Percentiles rank a stretch among this genome's conserved stretches.
Evolutionary conservation across 148 eudicot species (phyloP).

Genomic region (Spergularia marina): DNA sequence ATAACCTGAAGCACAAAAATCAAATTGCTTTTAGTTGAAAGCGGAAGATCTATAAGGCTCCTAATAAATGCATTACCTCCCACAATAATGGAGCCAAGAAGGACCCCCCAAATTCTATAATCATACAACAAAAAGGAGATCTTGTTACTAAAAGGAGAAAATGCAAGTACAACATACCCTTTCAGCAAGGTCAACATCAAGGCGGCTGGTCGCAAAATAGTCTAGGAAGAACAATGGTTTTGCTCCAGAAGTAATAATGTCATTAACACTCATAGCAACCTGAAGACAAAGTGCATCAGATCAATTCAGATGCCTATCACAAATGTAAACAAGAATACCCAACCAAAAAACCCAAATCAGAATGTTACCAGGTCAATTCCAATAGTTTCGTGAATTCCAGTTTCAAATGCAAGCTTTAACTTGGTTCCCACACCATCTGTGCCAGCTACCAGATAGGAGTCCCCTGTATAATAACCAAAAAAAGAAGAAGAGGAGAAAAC

Average conservation of each 20-base stretch:
- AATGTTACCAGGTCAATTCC: conserved; percentile 87
- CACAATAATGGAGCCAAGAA: not conserved
- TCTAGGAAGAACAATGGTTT: conserved; percentile 91
- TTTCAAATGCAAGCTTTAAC: conserved; percentile 89
- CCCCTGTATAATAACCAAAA: conserved; percentile 44
- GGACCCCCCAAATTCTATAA: not conserved
- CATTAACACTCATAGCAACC: conserved; percentile 99
- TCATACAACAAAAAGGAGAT: not conserved
- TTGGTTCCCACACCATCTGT: conserved; percentile 99
- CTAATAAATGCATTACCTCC: not conserved
- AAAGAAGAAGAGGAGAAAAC: not conserved
- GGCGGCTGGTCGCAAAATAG: conserved; percentile 91
- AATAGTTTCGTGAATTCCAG: conserved; percentile 89
- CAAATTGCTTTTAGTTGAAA: not conserved
- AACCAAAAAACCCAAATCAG: not conserved
- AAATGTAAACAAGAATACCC: not conserved
- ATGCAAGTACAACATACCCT: conserved; percentile 38
- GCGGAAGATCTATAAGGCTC: not conserved
- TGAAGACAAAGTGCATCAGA: conserved; percentile 24
- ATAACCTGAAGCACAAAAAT: conserved; percentile 57
- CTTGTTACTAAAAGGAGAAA: not conserved
- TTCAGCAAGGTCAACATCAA: conserved; percentile 95
- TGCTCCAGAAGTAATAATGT: conserved; percentile 94
- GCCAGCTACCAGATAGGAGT: conserved; percentile 92
- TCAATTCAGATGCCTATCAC: not conserved